These are phyloP conservation scores for Odontarrhena argentea DNA, from an alignment of 345 rosid genomes.

Conservation along the genomic window DNA sequence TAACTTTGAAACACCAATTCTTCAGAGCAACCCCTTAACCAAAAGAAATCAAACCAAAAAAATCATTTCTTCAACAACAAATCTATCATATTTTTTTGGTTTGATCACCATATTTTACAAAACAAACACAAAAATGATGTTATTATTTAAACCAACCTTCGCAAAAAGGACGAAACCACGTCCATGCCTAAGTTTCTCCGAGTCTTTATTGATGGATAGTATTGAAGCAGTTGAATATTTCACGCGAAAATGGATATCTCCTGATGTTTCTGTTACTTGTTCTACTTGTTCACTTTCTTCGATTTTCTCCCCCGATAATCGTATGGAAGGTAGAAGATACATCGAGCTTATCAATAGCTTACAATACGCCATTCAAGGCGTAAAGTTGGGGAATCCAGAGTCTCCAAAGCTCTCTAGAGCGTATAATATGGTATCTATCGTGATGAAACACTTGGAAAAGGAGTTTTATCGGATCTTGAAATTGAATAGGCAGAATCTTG, in stretches of 20 bases:
- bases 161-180: constrained; percentile 34
- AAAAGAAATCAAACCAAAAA: too few species aligned
- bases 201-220: constrained; percentile 56
- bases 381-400: constrained; percentile 35
- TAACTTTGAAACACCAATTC: neutral
- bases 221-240: constrained; percentile 48
- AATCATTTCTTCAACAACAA: constrained; percentile 12
- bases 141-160: constrained; percentile 42
- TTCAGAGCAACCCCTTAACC: too few species aligned
- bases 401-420: constrained; percentile 61
- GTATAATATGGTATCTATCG: constrained; percentile 54
- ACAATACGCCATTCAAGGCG: constrained; percentile 66
- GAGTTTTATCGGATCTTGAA: constrained; percentile 72
- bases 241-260: constrained; percentile 49
- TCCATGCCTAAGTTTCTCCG: constrained; percentile 54
- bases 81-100: constrained; percentile 1
- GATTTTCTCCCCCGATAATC: constrained; percentile 52
- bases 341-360: constrained; percentile 49
- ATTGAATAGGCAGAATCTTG: constrained; percentile 51
- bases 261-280: neutral
- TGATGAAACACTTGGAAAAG: constrained; percentile 66
- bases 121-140: constrained; percentile 33
- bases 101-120: neutral
- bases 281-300: constrained; percentile 33
- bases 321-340: constrained; percentile 57